phyloP scores from a whole-genome alignment of 345 rosid species.

The Leavenworthia alabamica region DNA sequence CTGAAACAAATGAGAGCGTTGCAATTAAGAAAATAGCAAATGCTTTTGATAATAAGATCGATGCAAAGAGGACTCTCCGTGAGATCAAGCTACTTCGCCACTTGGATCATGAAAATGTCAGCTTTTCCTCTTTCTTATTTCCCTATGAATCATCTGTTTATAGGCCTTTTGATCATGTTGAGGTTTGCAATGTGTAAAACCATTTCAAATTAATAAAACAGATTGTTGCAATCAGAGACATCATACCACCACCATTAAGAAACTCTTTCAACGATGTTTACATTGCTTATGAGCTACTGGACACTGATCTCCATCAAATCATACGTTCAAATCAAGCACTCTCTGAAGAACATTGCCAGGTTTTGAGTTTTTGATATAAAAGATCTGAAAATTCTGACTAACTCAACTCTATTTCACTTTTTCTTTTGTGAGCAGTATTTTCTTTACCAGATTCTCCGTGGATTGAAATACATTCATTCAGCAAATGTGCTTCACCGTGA shows the following conservation, averaged over 20 bases:
- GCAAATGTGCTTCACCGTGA: constrained; percentile 98
- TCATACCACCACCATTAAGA: constrained; percentile 88
- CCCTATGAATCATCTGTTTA: not conserved
- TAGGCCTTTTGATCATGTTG: too few relatives aligned
- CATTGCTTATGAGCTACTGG: constrained; percentile 95
- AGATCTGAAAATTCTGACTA: not conserved
- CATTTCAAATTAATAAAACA: not conserved
- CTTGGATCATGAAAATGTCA: constrained; percentile 99
- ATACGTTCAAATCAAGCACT: constrained; percentile 82
- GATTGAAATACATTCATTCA: constrained; percentile 93
- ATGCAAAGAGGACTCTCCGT: constrained; percentile 98
- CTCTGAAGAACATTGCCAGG: constrained; percentile 97
- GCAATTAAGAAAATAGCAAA: constrained; percentile 96
- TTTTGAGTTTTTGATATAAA: constrained; percentile 23
- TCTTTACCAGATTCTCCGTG: constrained; percentile 96
- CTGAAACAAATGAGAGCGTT: constrained; percentile 81
- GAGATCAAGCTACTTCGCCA: constrained; percentile 99
- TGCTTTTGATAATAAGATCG: constrained; percentile 94
- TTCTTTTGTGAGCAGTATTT: constrained; percentile 63
- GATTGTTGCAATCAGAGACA: constrained; percentile 99
- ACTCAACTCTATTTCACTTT: not conserved
- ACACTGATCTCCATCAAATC: constrained; percentile 84
- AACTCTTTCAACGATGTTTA: constrained; percentile 85
- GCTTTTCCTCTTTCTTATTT: constrained; percentile 5
- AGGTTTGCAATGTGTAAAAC: not conserved